A percentile compares a stretch with the other conserved stretches of the same genome.
These are phyloP conservation scores for Cenococcum geophilum DNA, from an alignment of 495 filamentous ascomycete genomes.

Conservation along the genomic window DNA sequence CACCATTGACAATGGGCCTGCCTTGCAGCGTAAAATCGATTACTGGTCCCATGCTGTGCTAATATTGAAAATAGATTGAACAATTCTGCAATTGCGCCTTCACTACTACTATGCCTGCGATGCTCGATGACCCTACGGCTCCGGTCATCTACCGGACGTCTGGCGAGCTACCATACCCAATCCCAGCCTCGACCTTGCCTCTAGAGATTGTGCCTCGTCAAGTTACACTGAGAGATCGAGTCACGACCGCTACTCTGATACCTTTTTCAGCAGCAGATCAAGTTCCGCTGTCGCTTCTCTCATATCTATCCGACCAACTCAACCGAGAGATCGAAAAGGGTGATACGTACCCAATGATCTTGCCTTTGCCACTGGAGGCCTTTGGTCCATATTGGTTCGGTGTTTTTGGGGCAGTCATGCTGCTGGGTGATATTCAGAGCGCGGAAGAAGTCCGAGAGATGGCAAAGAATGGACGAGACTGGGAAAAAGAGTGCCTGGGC, in stretches of 20 bases:
- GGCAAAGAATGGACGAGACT: constrained; percentile 59
- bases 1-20: not conserved
- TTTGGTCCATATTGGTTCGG: constrained; percentile 94
- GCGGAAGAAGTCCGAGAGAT: constrained; percentile 53
- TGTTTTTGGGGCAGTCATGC: constrained; percentile 90
- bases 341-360: constrained; percentile 92
- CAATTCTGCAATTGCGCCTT: not conserved
- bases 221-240: constrained; percentile 82
- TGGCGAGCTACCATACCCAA: constrained; percentile 58
- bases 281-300: constrained; percentile 68
- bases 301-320: constrained; percentile 77
- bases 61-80: not conserved
- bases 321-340: constrained; percentile 94
- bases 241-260: constrained; percentile 84
- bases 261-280: constrained; percentile 72
- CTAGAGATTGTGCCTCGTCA: constrained; percentile 66
- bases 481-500: constrained; percentile 79
- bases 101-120: constrained; percentile 63
- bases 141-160: constrained; percentile 57
- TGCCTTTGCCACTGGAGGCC: constrained; percentile 63
- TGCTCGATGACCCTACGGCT: constrained; percentile 70
- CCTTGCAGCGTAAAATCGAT: not conserved
- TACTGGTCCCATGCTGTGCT: not conserved
- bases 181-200: constrained; percentile 58
- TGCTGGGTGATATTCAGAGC: constrained; percentile 71